Base-by-base conservation (phyloP, 163 green algal genomes). In the Smithsoniella earleae region DNA sequence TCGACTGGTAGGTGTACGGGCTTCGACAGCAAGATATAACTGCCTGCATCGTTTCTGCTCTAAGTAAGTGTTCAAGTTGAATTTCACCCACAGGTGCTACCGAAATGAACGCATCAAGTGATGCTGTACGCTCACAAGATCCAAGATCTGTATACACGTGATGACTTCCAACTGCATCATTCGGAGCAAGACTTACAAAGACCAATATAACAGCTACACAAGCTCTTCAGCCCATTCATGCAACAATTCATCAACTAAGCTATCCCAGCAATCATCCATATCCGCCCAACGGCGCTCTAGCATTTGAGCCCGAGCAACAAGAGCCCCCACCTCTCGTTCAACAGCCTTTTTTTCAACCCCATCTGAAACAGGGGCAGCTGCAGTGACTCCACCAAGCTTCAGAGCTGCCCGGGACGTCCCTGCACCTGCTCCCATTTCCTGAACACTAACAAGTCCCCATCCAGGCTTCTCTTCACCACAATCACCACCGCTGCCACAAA, bases 181-280 rank as follows among this genome's bases (percentile, higher is more conserved):
- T n/a, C n/a, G n/a, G n/a, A n/a, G n/a, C n/a, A n/a, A n/a, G n/a
- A n/a, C n/a, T n/a, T n/a, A n/a, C n/a, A n/a, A n/a, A n/a, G 8
- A 13, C 13, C 16, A 64, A 10, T 1, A 64, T 8, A 64, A 36
- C 49, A 64, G 33, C 49, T 64, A 25, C 8, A 64, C 6, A 64
- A 64, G 49, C 49, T 36, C n/a, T n/a, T n/a, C n/a, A 18, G 1
- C 5, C 49, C 49, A 64, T 27, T 64, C 49, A 25, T 64, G 25
- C 8, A 64, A 13, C 8, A 64, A 13, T 0, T 64, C 49, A 6
- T 13, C 1, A 10, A 64, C 13, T 10, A 64, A 0, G 16, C 6
- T 64, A 27, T 64, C 49, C 49, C 49, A 64, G 49, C 49, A 64
- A 10, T 64, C 49, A 6, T 64, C 49, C 49, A 64, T 6, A 27